Percentiles rank a stretch among this genome's conserved stretches.
These are phyloP conservation scores for Anisodus acutangulus DNA, from an alignment of 257 asterid genomes.

Conservation along the genomic window DNA sequence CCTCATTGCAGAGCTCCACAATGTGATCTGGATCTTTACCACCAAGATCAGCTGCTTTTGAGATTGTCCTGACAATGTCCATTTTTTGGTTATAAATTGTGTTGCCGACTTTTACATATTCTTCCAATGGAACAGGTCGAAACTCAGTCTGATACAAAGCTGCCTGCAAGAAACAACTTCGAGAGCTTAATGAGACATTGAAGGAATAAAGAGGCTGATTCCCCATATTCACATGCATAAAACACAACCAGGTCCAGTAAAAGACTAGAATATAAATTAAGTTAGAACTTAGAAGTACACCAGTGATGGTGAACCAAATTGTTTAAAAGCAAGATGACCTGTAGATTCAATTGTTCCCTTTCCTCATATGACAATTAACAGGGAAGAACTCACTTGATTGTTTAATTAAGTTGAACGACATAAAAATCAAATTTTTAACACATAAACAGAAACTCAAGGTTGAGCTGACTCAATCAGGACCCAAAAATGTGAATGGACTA, in stretches of 20 bases:
- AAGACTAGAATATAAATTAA: slow-evolving; percentile 13
- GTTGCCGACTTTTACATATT: slow-evolving; percentile 82
- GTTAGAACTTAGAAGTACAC: slow-evolving; percentile 3
- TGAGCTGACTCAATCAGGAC: slow-evolving; percentile 2
- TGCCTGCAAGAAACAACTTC: slow-evolving; percentile 58
- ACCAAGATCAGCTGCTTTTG: slow-evolving; percentile 74
- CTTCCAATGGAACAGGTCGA: slow-evolving; percentile 98
- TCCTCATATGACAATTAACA: slow-evolving; percentile 24
- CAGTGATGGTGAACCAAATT: not conserved
- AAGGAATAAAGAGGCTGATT: not conserved
- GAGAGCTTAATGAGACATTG: slow-evolving; percentile 32
- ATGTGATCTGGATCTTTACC: slow-evolving; percentile 98
- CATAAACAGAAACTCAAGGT: not conserved
- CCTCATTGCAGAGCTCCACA: slow-evolving; percentile 97
- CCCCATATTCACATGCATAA: slow-evolving; percentile 3
- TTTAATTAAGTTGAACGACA: not conserved
- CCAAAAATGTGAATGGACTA: slow-evolving; percentile 24
- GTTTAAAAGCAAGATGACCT: not conserved
- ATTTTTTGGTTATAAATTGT: slow-evolving; percentile 77
- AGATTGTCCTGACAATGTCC: slow-evolving; percentile 73
- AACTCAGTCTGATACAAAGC: slow-evolving; percentile 92
- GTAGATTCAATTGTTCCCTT: slow-evolving; percentile 13
- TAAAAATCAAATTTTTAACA: not conserved
- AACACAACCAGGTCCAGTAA: not conserved
- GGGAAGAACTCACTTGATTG: not conserved